Evolutionary conservation across 345 rosid genomes (phyloP), one percentile per base, ranked within the genome.

Genomic region (Gossypium arboreum): DNA sequence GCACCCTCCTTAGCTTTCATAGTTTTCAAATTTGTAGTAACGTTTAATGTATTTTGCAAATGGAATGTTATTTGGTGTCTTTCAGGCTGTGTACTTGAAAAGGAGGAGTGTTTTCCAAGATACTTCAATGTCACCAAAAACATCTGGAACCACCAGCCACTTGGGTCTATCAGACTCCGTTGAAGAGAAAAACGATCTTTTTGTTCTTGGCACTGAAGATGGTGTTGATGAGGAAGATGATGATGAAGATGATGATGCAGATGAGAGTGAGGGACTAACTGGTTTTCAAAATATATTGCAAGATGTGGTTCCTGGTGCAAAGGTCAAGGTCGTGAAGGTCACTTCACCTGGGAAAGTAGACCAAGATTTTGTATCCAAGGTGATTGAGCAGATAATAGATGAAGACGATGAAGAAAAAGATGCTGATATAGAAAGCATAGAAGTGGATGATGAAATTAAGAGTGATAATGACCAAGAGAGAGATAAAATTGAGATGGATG

Each of bases 261-360:
- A 89, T 84, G 76, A 85, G 76, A 83, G 87, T 73, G 97, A 91
- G 71, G 94, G 88, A 73, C 78, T 89, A 59, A 84, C 92, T 83
- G 90, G 92, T 72, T 86, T 91, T 80, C 91, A 82, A 80, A 91
- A 83, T 81, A 83, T 94, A 58, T 84, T 92, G 76, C 85, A 79
- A 75, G 98, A 92, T 86, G 86, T 94, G 91, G 84, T 92, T 85
- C 97, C 97, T 77, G 97, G 94, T 45, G 90, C 84, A 54, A 86
- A 86, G 83, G 90, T 91, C 75, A 94, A 92, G 90, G 97, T 91
- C 73, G 78, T 92, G 88, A 94, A 92, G 82, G 94, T 91, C 72
- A 92, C 86, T 29, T 62, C 91, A 2, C 86, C 97, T 13, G 92
- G 88, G 52, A 94, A 86, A 82, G 88, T 83, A 54, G 97, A 94